Base-by-base conservation (phyloP, 2,329 filamentous ascomycete species). In the Lasiodiplodia sp. region DNA sequence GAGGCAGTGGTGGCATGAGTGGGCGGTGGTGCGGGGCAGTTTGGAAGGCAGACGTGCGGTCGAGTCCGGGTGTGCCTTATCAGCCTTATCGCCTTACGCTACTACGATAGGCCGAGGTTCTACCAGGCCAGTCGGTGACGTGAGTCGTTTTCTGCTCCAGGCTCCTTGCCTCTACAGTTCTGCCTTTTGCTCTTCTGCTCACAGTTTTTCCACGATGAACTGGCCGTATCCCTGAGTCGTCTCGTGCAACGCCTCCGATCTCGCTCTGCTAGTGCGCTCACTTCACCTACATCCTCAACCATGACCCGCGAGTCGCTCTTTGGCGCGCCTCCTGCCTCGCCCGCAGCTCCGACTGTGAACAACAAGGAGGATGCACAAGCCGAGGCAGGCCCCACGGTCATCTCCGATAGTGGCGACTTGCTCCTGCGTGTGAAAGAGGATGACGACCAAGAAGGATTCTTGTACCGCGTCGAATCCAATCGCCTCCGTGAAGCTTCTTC, bases 391-490 rank as follows among this genome's bases (percentile, higher is more conserved):
- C 73, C 88, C 66, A 76, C 88, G 53, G 80, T 83, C 38, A 85
- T 93, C 62, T 84, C 84, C 25, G 72, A 83, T 4, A 79, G 81
- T 18, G 91, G 91, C 44, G 89, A 93, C 73, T 78, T 93, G 23
- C 76, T 93, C 38, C 84, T 94, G 16, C 85, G 89, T 70, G 85
- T 93, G 44, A 85, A 85, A 8, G 92, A 93, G 74, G 86, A 89
- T 70, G 89, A 87, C 44, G 87, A 85, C 2, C 80, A 78, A 53
- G 79, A 85, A 69, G 83, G 84, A 55, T 80, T 90, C 75, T 80
- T 83, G 14, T 93, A 90, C 74, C 85, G 91, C 31, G 90, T 92
- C 53, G 84, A 85, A 63, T 80, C 89, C 1, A 81, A 81, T 14
- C 80, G 80, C 0, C 82, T 94, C 40, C 87, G 84, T 77, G 82